A percentile compares a stretch with the other conserved stretches of the same genome.
phyloP scores from a whole-genome alignment of 2,329 filamentous ascomycete genomes.

The Aquanectria penicillioides region DNA sequence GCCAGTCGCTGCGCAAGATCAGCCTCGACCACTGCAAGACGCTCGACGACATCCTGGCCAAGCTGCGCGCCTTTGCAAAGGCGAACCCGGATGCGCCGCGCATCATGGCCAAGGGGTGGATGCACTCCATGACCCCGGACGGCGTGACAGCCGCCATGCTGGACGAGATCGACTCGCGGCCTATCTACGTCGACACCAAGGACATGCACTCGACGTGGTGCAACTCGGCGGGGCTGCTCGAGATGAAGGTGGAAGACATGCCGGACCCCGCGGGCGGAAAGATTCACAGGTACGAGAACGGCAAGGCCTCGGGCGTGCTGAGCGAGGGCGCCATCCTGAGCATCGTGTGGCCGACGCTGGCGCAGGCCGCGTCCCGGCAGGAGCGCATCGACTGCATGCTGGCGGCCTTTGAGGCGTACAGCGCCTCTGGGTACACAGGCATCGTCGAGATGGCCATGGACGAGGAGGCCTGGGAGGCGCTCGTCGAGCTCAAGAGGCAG shows the following conservation, averaged over 20 bases:
- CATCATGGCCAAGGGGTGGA: conserved; percentile 66
- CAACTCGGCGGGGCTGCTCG: conserved; percentile 56
- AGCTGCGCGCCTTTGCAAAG: conserved; percentile 57
- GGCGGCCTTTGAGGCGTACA: conserved; percentile 61
- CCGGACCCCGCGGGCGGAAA: conserved; percentile 57
- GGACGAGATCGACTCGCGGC: conserved; percentile 58
- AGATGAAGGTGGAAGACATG: conserved; percentile 54
- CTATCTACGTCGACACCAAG: conserved; percentile 61
- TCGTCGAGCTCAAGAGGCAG: conserved; percentile 54
- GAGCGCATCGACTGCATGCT: conserved; percentile 60
- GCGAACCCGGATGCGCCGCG: conserved; percentile 58
- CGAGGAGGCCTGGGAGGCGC: conserved; percentile 63
- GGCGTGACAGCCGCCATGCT: conserved; percentile 54
- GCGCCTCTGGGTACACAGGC: too few species aligned
- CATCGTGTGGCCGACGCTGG: conserved; percentile 66
- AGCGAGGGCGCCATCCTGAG: conserved; percentile 62
- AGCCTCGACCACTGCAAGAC: conserved; percentile 58
- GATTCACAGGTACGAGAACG: conserved; percentile 60
- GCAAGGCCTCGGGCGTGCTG: conserved; percentile 60
- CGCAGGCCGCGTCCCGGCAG: conserved; percentile 56
- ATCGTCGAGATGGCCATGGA: too few species aligned
- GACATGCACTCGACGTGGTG: conserved; percentile 63
- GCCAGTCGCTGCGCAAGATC: conserved; percentile 63
- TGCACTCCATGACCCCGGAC: conserved; percentile 59
- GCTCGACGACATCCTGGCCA: conserved; percentile 59